Evolutionary conservation across 2,329 filamentous ascomycete species (phyloP).

Genomic region (Talaromyces sp.): DNA sequence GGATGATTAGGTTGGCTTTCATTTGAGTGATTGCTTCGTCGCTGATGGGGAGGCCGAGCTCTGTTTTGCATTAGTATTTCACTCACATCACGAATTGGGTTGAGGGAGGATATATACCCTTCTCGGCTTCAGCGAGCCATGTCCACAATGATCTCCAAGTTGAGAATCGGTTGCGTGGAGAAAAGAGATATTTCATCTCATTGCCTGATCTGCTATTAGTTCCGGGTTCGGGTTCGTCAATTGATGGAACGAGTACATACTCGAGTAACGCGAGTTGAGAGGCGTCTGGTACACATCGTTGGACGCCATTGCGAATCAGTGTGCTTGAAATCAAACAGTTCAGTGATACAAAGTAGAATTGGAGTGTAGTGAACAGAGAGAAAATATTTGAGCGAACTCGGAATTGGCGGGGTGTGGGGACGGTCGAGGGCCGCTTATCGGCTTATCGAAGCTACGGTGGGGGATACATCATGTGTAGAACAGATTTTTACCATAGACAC

Average conservation of each 20-base stretch:
- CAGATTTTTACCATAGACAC: conserved; percentile 15
- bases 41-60: conserved; percentile 50
- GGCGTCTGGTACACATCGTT: conserved; percentile 62
- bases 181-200: conserved; percentile 79
- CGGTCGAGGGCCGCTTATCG: background rate
- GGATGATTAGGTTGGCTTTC: conserved; percentile 67
- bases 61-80: background rate
- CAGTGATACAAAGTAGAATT: background rate
- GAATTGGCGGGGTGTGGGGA: conserved; percentile 10
- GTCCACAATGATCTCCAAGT: conserved; percentile 87
- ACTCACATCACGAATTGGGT: too few species aligned
- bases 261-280: conserved; percentile 69
- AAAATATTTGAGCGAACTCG: conserved; percentile 1
- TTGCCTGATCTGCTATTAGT: conserved; percentile 29
- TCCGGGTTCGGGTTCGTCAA: background rate
- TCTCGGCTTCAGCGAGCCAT: conserved; percentile 75
- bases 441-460: conserved; percentile 1
- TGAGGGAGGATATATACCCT: conserved; percentile 36
- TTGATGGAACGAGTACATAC: conserved; percentile 27
- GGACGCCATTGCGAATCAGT: background rate
- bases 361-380: background rate
- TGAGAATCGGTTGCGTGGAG: conserved; percentile 67
- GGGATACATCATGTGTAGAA: background rate
- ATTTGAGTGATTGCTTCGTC: conserved; percentile 73
- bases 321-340: background rate